These are phyloP conservation scores for Hyphopichia homilentoma DNA, from an alignment of 805 yeast genomes.

Conservation along the genomic window DNA sequence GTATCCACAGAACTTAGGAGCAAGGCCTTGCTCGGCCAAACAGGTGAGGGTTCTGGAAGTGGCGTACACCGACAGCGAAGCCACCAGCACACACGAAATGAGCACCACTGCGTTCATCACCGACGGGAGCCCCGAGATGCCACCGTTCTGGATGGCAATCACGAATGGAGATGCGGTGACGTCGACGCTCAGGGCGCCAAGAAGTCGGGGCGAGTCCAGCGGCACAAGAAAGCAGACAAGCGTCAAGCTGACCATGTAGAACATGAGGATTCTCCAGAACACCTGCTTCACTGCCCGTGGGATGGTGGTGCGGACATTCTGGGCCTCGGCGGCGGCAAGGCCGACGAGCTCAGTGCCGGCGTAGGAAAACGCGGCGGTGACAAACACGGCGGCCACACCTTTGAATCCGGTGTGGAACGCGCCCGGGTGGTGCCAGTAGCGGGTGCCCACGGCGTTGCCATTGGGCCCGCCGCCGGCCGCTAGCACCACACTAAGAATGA, in stretches of 20 bases:
- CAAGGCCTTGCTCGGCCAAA: conserved; percentile 61
- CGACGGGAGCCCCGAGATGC: conserved; percentile 63
- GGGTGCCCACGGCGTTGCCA: conserved; percentile 53
- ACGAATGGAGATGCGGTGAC: conserved; percentile 73
- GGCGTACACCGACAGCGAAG: conserved; percentile 68
- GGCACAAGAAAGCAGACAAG: conserved; percentile 70
- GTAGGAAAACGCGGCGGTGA: conserved; percentile 74
- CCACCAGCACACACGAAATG: conserved; percentile 68
- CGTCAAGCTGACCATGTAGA: conserved; percentile 59
- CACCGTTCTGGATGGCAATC: conserved; percentile 64
- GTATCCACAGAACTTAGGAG: conserved; percentile 59
- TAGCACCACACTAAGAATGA: conserved; percentile 54
- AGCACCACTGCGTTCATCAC: conserved; percentile 69
- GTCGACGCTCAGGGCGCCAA: conserved; percentile 48
- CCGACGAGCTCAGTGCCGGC: conserved; percentile 75
- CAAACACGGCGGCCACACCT: conserved; percentile 70
- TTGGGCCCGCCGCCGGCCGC: conserved; percentile 55
- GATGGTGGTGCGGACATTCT: conserved; percentile 60
- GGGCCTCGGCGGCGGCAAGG: conserved; percentile 74
- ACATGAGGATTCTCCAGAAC: conserved; percentile 74
- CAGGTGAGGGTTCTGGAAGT: conserved; percentile 68
- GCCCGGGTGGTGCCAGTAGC: conserved; percentile 63
- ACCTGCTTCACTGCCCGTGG: conserved; percentile 79
- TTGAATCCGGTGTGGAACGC: conserved; percentile 64
- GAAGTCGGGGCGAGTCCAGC: conserved; percentile 46